Base-by-base conservation (phyloP, 495 filamentous ascomycete genomes). In the Penicillium ucsense region DNA sequence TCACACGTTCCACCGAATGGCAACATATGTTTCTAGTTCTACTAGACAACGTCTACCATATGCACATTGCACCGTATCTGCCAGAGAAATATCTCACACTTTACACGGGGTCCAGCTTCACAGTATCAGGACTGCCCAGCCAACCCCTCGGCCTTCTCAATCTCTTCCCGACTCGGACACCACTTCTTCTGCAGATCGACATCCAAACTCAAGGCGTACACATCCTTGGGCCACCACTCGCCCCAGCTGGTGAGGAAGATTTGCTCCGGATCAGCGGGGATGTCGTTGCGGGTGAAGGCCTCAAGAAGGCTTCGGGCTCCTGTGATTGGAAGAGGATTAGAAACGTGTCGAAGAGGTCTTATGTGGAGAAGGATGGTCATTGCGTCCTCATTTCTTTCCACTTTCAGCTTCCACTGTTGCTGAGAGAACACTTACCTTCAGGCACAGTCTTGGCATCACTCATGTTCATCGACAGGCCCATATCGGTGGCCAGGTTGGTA, bases 201-300 rank as follows among this genome's bases (percentile, higher is more conserved):
- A 33, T 64, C 61, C 28, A 64, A 52, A 30, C 55, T 59, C 10
- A 49, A 7, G 3, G 49, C 48, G 46, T 56, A 56, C 8, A 61
- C 61, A 54, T 61, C 55, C 43, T 45, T 59, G 4, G 61, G 49
- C 61, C 61, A 64, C 61, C 61, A 64, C 36, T 64, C 61, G 28
- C 61, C 61, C 61, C 61, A 64, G 38, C 61, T 64, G 31, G 61
- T 64, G 47, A 64, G 38, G 35, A 64, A 61, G 28, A 64, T 53
- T 45, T 64, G 61, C 43, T 64, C 49, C 1, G 58, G 61, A 34
- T 64, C 58, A 4, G 39, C 45, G 11, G 61, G 61, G 7, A 64
- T 10, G 31, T 64, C 56, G 4, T 48, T 49, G 7, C 31, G 40
- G 0, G 36, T 44, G 28, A 59, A 50, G 1, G 58, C 61, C 28